These are phyloP conservation scores for Aspergillus ibericus DNA, from an alignment of 2,329 filamentous ascomycete species.

Conservation along the genomic window DNA sequence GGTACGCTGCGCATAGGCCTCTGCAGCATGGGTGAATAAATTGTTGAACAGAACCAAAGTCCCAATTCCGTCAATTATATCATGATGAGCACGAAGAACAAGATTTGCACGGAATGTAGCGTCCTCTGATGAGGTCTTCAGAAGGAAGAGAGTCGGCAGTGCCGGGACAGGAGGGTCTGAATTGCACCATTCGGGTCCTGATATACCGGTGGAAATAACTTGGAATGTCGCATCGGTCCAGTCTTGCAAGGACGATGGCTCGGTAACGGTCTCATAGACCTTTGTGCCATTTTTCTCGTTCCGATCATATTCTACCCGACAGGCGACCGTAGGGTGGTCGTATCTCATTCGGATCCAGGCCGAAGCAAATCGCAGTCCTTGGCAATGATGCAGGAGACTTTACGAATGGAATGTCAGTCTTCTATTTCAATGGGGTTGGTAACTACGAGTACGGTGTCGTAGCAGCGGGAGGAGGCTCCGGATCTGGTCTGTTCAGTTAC, in stretches of 20 bases:
- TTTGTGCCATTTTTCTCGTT: constrained; percentile 23
- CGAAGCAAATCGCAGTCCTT: constrained; percentile 48
- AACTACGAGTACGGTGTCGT: constrained; percentile 64
- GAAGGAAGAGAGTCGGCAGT: constrained; percentile 25
- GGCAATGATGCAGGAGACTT: constrained; percentile 50
- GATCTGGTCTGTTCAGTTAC: background rate
- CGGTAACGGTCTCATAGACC: constrained; percentile 18
- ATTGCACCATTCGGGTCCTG: constrained; percentile 28
- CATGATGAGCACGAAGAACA: constrained; percentile 23
- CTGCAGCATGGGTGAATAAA: constrained; percentile 17
- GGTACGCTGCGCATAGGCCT: constrained; percentile 9
- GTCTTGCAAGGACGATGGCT: background rate
- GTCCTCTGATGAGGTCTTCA: constrained; percentile 6
- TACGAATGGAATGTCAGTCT: background rate
- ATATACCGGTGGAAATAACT: constrained; percentile 11
- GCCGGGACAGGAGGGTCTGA: constrained; percentile 24
- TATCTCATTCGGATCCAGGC: constrained; percentile 26
- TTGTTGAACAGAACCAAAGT: constrained; percentile 23
- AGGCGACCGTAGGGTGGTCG: constrained; percentile 27
- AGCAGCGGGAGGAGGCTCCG: constrained; percentile 43
- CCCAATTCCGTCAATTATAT: constrained; percentile 27
- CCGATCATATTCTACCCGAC: constrained; percentile 20
- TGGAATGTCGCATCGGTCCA: constrained; percentile 24
- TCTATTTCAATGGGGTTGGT: background rate
- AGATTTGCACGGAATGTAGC: constrained; percentile 13